Percentiles rank a stretch among this genome's conserved stretches.
Conservation (phyloP, 805 yeast genomes). For the Clavispora vitiphila region DNA sequence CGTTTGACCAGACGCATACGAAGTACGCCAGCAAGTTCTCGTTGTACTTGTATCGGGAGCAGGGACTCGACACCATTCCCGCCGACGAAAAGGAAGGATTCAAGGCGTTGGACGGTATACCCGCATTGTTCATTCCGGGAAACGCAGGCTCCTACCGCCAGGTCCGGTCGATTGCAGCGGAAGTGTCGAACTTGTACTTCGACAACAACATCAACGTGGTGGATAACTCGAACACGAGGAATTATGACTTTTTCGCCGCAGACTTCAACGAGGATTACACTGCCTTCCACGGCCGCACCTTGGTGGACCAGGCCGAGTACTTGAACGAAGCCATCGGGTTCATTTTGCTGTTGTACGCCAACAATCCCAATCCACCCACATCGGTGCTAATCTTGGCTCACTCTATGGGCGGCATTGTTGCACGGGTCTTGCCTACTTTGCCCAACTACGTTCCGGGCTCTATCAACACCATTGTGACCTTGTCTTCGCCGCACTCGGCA, state of each 20-base stretch:
- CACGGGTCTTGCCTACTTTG: slow-evolving; percentile 75
- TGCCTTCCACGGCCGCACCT: slow-evolving; percentile 91
- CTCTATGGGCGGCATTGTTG: slow-evolving; percentile 97
- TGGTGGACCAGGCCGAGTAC: slow-evolving; percentile 91
- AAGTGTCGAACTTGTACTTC: slow-evolving; percentile 53
- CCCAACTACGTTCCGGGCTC: slow-evolving; percentile 70
- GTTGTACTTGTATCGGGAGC: slow-evolving; percentile 83
- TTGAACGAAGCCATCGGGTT: slow-evolving; percentile 80
- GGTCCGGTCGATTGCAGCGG: slow-evolving; percentile 87
- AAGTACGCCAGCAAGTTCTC: slow-evolving; percentile 76
- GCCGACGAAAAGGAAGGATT: slow-evolving; percentile 24
- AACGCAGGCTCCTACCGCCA: slow-evolving; percentile 94
- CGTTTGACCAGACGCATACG: slow-evolving; percentile 68
- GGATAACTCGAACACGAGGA: slow-evolving; percentile 30
- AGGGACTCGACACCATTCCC: slow-evolving; percentile 59
- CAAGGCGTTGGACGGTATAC: slow-evolving; percentile 57
- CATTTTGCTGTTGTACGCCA: slow-evolving; percentile 64
- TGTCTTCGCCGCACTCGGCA: slow-evolving; percentile 88
- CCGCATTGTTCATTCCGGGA: slow-evolving; percentile 92
- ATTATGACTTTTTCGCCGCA: slow-evolving; percentile 82
- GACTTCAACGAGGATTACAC: slow-evolving; percentile 95
- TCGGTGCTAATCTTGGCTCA: slow-evolving; percentile 84
- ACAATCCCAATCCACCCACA: slow-evolving; percentile 41
- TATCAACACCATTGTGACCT: slow-evolving; percentile 76
- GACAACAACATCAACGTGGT: slow-evolving; percentile 23